These are phyloP conservation scores for Fonsecaea erecta DNA, from an alignment of 2,329 filamentous ascomycete genomes.

Conservation along the genomic window DNA sequence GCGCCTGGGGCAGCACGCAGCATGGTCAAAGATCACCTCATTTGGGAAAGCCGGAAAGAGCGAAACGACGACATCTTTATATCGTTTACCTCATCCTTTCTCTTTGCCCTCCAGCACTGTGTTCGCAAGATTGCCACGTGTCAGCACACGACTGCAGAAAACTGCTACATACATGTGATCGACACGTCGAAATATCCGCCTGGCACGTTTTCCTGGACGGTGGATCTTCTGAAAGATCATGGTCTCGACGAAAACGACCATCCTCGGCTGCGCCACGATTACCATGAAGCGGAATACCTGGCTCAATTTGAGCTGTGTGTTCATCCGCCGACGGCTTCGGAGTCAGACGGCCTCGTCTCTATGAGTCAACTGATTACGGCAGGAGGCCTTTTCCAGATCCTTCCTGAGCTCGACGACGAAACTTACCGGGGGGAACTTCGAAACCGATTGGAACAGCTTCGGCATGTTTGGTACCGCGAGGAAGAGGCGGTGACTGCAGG, in stretches of 20 bases:
- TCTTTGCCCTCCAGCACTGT: conserved; percentile 4
- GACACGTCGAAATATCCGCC: neutral
- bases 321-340: neutral
- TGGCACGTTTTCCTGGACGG: conserved; percentile 3
- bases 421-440: neutral
- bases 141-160: neutral
- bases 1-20: neutral
- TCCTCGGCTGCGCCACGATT: neutral
- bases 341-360: neutral
- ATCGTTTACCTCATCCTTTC: conserved; percentile 1
- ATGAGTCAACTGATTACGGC: neutral
- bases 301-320: neutral
- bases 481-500: neutral
- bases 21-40: conserved; percentile 2
- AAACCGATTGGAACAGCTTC: neutral
- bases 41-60: neutral
- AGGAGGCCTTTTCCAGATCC: conserved; percentile 2
- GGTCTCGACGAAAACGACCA: neutral
- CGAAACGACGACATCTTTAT: conserved; percentile 1
- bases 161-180: conserved; percentile 5
- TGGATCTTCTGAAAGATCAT: neutral
- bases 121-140: neutral
- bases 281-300: neutral
- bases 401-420: conserved; percentile 1
- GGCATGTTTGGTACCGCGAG: neutral